A percentile compares a stretch with the other conserved stretches of the same genome.
phyloP scores from a whole-genome alignment of 192 early-diverging fungal species.

The Podila horticola region DNA sequence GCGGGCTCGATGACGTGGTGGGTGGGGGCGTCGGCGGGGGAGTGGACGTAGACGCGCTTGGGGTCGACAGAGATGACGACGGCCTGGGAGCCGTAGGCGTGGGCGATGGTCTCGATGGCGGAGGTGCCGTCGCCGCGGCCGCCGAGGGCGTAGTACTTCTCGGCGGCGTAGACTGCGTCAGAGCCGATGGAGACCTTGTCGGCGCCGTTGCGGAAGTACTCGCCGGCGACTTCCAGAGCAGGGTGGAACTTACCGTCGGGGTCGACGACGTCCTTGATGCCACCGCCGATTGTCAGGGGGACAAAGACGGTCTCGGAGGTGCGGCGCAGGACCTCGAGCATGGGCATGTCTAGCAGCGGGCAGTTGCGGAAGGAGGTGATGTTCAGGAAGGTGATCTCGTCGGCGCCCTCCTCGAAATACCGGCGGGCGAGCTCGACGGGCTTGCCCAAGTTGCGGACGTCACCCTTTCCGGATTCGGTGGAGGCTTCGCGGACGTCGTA shows the following conservation, averaged over 20 bases:
- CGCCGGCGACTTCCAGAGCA: constrained; percentile 97
- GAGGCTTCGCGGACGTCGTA: constrained; percentile 94
- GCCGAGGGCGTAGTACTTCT: constrained; percentile 76
- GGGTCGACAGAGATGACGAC: constrained; percentile 99
- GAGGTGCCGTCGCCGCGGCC: constrained; percentile 72
- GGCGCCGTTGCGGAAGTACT: constrained; percentile 98
- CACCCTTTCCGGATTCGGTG: constrained; percentile 16
- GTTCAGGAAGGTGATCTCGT: constrained; percentile 98
- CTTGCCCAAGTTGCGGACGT: constrained; percentile 95
- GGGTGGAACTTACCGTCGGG: constrained; percentile 83
- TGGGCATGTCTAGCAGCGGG: constrained; percentile 91
- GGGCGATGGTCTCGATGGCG: constrained; percentile 95
- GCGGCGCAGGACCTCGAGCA: constrained; percentile 92
- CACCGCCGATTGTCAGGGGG: constrained; percentile 99
- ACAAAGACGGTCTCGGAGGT: constrained; percentile 96
- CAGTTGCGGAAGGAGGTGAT: constrained; percentile 97
- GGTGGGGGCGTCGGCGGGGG: constrained; percentile 73
- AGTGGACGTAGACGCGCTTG: constrained; percentile 88
- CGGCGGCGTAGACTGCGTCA: constrained; percentile 98
- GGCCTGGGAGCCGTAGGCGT: constrained; percentile 96
- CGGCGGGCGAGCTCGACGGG: constrained; percentile 93
- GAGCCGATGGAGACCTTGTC: constrained; percentile 99
- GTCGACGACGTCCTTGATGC: constrained; percentile 92
- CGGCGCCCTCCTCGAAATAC: constrained; percentile 96
- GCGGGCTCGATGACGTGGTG: constrained; percentile 82